Percentiles rank a stretch among this genome's conserved stretches.
phyloP scores from a whole-genome alignment of 495 filamentous ascomycete genomes.

The Xylaria curta region DNA sequence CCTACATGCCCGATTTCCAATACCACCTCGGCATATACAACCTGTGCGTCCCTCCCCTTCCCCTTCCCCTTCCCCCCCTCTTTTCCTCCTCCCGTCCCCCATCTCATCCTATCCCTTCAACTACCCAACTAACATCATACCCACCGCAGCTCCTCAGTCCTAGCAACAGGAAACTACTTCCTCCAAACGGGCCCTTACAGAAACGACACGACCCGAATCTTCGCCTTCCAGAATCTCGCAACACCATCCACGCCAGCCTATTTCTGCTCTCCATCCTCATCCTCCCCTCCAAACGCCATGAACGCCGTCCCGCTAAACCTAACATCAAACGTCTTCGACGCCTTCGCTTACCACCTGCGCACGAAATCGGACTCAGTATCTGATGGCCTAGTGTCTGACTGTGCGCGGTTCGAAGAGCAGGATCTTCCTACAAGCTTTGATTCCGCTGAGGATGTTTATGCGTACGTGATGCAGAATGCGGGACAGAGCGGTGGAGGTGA shows the following conservation, averaged over 20 bases:
- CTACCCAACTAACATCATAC: neutral
- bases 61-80: neutral
- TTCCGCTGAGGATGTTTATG: neutral
- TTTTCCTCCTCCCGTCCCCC: too few relatives aligned
- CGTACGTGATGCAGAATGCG: constrained; percentile 6
- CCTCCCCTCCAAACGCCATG: neutral
- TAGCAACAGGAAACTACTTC: constrained; percentile 32
- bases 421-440: constrained; percentile 3
- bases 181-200: constrained; percentile 21
- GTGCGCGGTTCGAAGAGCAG: constrained; percentile 7
- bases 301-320: neutral
- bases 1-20: constrained; percentile 25
- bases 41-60: constrained; percentile 5
- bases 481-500: neutral
- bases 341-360: constrained; percentile 17
- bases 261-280: constrained; percentile 18
- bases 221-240: constrained; percentile 25
- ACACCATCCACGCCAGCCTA: constrained; percentile 8
- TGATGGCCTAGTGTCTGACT: neutral
- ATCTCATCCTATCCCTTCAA: too few relatives aligned
- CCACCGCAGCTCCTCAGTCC: constrained; percentile 22
- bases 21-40: constrained; percentile 34
- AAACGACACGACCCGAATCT: constrained; percentile 24
- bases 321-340: neutral
- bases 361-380: neutral